Base-by-base conservation (phyloP, 2,329 filamentous ascomycete genomes). In the Colletotrichum endophyticum region DNA sequence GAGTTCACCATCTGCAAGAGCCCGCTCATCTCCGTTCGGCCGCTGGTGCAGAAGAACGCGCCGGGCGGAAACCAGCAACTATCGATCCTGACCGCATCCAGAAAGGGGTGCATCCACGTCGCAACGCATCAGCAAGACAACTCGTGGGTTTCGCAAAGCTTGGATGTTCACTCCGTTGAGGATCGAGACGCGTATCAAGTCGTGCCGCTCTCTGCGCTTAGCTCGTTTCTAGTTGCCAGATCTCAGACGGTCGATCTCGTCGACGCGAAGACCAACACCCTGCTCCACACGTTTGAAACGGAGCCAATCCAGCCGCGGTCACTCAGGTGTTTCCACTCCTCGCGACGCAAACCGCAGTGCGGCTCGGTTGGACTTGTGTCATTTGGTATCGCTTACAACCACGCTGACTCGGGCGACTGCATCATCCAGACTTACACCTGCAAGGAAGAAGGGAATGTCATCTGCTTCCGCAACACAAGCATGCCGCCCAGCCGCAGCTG, bases 371-470 rank as follows among this genome's bases (percentile, higher is more conserved):
- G 92, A 1, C 84, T 96, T 2, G 87, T 88, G 32, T 92, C 89
- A 16, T 86, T 95, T n/a, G 92, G 91, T 1, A 84, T 95, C 27
- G 91, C 90, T 15, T 95, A 95, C 80, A 88, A 89, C 5, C 89
- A 91, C 75, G 85, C 87, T 6, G 90, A 92, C 25, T 91, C 90
- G 0, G 89, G 91, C 13, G 89, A 93, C 66, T 91, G 93, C 73
- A 87, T 95, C 25, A 86, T 95, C 77, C 92, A 94, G 70, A 93
- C 89, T 0, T 94, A 93, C 80, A 85, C 88, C 1, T 89, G 92
- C 0, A 84, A 88, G 12, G 85, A 88, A 34, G 89, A 91, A 13
- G 87, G 84, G 44, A 90, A 88, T 80, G 87, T 86, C 68, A 91
- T 95, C 13, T 92, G 90, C 81, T 89, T 93, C 68, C 88, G 88